Evolutionary conservation across 225 moss, liverwort and hornwort species (phyloP).

Genomic region (Polytrichum formosum): DNA sequence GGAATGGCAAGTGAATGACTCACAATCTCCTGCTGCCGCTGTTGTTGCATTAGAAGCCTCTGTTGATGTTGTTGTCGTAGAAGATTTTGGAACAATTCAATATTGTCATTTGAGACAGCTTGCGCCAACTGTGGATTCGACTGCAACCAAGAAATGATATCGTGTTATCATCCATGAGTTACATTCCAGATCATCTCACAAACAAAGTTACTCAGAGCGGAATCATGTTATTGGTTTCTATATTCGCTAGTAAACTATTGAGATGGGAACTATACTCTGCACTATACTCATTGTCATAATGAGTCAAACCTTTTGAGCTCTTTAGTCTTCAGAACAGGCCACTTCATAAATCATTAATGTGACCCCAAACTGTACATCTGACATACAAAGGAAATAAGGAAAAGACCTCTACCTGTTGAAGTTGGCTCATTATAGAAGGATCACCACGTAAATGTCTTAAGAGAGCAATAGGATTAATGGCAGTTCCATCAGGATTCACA

Average conservation of each 20-base stretch:
- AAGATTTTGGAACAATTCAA: constrained; percentile 66
- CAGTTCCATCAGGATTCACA: constrained; percentile 81
- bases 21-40: constrained; percentile 74
- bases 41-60: constrained; percentile 53
- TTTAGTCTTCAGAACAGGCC: too few relatives aligned
- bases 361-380: too few relatives aligned
- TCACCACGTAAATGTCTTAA: constrained; percentile 79
- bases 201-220: too few relatives aligned
- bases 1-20: constrained; percentile 11
- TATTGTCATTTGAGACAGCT: constrained; percentile 63
- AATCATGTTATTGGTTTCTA: too few relatives aligned
- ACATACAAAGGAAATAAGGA: neutral
- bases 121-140: constrained; percentile 67
- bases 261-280: too few relatives aligned
- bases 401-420: constrained; percentile 57
- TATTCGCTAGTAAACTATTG: too few relatives aligned
- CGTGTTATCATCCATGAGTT: too few relatives aligned
- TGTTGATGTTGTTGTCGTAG: constrained; percentile 70
- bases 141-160: constrained; percentile 31
- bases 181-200: too few relatives aligned
- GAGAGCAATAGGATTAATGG: constrained; percentile 85
- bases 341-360: too few relatives aligned
- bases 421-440: constrained; percentile 70
- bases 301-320: too few relatives aligned
- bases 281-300: too few relatives aligned